Percentiles rank a stretch among this genome's conserved stretches.
These are phyloP conservation scores for Nothopassalora personata DNA, from an alignment of 2,329 filamentous ascomycete species.

Conservation along the genomic window DNA sequence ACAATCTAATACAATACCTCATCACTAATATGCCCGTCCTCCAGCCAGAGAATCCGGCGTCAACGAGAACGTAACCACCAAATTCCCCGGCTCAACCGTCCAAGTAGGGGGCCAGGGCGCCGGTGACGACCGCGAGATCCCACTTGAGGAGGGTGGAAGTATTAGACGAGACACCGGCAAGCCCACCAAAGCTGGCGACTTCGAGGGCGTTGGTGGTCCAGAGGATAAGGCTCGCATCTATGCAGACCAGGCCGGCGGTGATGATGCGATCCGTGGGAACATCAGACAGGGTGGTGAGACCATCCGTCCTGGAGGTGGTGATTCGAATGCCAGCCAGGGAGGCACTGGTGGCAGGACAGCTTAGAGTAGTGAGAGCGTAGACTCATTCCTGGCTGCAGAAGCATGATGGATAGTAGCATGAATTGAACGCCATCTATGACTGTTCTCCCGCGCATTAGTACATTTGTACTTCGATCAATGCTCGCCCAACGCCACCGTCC, in stretches of 20 bases:
- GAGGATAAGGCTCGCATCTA: constrained; percentile 40
- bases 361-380: neutral
- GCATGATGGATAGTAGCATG: neutral
- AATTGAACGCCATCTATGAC: neutral
- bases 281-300: constrained; percentile 35
- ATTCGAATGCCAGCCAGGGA: neutral
- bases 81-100: constrained; percentile 44
- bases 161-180: constrained; percentile 38
- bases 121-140: constrained; percentile 46
- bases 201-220: constrained; percentile 45
- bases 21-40: neutral
- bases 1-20: neutral
- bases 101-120: constrained; percentile 42
- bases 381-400: neutral
- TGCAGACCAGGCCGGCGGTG: constrained; percentile 36
- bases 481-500: constrained; percentile 42
- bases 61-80: constrained; percentile 36
- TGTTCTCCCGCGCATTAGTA: constrained; percentile 18
- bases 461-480: constrained; percentile 44
- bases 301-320: constrained; percentile 15
- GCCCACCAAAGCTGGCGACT: constrained; percentile 45
- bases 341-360: neutral
- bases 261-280: constrained; percentile 39
- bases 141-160: constrained; percentile 42
- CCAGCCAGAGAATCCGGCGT: constrained; percentile 45